A percentile compares a stretch with the other conserved stretches of the same genome.
These are phyloP conservation scores for Knoxdaviesia capensis DNA, from an alignment of 2,329 filamentous ascomycete species.

Conservation along the genomic window DNA sequence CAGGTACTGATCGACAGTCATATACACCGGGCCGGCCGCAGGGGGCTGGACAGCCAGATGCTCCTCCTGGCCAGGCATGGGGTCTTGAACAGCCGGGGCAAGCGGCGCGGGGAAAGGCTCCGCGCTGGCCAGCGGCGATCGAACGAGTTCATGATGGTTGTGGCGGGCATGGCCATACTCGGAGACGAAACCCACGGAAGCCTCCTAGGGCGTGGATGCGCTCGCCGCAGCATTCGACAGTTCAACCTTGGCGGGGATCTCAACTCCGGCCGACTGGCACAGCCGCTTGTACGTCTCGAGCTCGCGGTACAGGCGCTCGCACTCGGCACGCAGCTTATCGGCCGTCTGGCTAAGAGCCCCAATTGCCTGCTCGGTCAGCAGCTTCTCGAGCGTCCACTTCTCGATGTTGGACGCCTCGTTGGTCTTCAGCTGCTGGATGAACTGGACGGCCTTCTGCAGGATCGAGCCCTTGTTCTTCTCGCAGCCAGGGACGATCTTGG, in stretches of 20 bases:
- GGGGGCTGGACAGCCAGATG: background rate
- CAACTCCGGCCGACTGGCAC: slow-evolving; percentile 37
- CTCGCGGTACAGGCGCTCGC: slow-evolving; percentile 58
- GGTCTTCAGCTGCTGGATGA: slow-evolving; percentile 86
- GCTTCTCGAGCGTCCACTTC: slow-evolving; percentile 82
- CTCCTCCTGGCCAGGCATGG: background rate
- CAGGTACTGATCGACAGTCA: too few relatives aligned
- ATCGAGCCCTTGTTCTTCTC: slow-evolving; percentile 99
- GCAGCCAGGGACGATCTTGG: slow-evolving; percentile 91
- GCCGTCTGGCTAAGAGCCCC: slow-evolving; percentile 73
- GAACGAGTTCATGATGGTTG: too few relatives aligned
- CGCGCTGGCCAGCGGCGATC: too few relatives aligned
- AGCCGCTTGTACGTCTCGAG: slow-evolving; percentile 61
- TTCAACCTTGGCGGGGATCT: slow-evolving; percentile 7
- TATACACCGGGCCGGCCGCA: background rate
- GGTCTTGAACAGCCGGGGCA: background rate
- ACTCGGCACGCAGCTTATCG: slow-evolving; percentile 68
- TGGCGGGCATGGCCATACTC: too few relatives aligned
- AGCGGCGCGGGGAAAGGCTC: too few relatives aligned
- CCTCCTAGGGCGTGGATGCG: background rate
- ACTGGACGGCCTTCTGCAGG: slow-evolving; percentile 76
- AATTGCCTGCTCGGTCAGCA: slow-evolving; percentile 74
- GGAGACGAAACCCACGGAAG: too few relatives aligned
- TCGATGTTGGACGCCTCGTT: slow-evolving; percentile 89
- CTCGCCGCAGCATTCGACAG: slow-evolving; percentile 1